phyloP scores from a whole-genome alignment of 140 eudicot genomes.

The Erigeron philadelphicus region DNA sequence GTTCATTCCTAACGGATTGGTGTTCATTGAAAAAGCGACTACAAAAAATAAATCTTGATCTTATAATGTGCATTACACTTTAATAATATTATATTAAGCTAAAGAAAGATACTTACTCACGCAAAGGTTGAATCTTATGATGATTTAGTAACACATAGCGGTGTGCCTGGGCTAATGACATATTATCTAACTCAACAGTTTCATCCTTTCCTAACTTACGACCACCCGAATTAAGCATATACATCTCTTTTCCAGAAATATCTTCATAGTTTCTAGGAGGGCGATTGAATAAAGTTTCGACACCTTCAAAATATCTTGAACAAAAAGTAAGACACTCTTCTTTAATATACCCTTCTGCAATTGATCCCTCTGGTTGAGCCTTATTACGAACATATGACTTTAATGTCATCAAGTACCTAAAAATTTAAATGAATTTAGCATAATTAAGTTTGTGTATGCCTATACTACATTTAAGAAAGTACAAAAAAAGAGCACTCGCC shows the following conservation, averaged over 20 bases:
- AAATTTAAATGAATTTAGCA: too few relatives aligned
- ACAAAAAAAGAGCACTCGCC: too few relatives aligned
- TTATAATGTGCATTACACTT: too few relatives aligned
- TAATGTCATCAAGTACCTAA: conserved; percentile 1
- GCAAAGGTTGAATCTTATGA: neutral
- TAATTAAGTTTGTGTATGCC: too few relatives aligned
- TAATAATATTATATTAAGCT: too few relatives aligned
- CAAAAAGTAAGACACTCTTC: neutral
- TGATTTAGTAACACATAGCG: neutral
- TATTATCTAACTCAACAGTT: neutral
- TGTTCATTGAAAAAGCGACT: too few relatives aligned
- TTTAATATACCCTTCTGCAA: too few relatives aligned
- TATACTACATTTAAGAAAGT: too few relatives aligned
- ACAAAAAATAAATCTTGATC: too few relatives aligned
- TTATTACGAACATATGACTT: neutral
- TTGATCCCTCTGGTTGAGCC: too few relatives aligned
- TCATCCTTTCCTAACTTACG: conserved; percentile 9
- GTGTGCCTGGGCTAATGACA: neutral
- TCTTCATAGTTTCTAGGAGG: conserved; percentile 2
- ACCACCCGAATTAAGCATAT: neutral
- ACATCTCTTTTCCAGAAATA: neutral
- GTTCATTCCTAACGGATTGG: too few relatives aligned
- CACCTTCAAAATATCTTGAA: conserved; percentile 8
- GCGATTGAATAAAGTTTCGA: neutral
- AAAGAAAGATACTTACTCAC: neutral